Percentiles rank a stretch among this genome's conserved stretches.
phyloP scores from a whole-genome alignment of 1,284 basidiomycete species.

The Sanghuangporus baumii region DNA sequence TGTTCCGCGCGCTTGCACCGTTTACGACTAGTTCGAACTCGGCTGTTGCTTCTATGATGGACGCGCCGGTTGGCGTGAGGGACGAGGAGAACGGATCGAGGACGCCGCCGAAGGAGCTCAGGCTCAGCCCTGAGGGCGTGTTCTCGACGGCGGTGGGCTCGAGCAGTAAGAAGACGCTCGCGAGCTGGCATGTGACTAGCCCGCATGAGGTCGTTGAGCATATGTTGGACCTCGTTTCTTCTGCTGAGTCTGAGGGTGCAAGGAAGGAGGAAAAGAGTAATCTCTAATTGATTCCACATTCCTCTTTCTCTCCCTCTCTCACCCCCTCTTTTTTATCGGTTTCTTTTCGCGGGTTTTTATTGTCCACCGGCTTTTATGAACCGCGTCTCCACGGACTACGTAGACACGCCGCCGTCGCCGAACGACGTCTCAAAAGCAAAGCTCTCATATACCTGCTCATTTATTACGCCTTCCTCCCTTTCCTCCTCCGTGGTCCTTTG shows the following conservation, averaged over 20 bases:
- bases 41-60: background rate
- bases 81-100: slow-evolving; percentile 19
- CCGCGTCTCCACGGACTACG: too few species aligned
- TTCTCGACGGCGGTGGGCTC: slow-evolving; percentile 89
- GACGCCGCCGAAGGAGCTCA: slow-evolving; percentile 53
- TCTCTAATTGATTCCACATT: background rate
- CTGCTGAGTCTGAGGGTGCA: slow-evolving; percentile 13
- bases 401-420: too few species aligned
- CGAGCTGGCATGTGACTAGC: slow-evolving; percentile 83
- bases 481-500: background rate
- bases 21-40: slow-evolving; percentile 33
- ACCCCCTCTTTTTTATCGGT: too few species aligned
- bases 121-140: slow-evolving; percentile 61
- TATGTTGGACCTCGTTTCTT: slow-evolving; percentile 47
- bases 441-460: background rate
- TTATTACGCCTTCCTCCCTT: background rate
- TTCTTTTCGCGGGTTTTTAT: background rate
- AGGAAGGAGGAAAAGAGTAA: slow-evolving; percentile 4
- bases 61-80: slow-evolving; percentile 18
- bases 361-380: too few species aligned
- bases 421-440: too few species aligned
- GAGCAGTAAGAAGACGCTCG: slow-evolving; percentile 81
- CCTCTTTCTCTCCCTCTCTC: background rate
- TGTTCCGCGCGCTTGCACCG: slow-evolving; percentile 85
- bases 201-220: slow-evolving; percentile 70